Percentiles rank a stretch among this genome's conserved stretches.
Evolutionary conservation across 106 monocot genomes (phyloP).

Genomic region (Hemerocallis citrina): DNA sequence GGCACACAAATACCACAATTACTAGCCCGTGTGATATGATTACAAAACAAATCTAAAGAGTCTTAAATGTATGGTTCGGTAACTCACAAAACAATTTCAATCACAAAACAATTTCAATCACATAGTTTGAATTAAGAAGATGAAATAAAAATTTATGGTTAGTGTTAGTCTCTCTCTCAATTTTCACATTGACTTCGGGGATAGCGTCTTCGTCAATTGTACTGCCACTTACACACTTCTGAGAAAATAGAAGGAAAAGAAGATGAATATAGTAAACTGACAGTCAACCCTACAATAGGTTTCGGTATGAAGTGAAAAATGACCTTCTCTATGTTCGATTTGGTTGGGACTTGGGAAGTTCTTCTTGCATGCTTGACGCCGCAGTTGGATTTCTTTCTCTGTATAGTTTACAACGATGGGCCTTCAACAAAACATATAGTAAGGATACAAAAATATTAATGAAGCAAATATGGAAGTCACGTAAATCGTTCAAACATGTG

Average conservation of each 20-base stretch:
- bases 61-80: too few species aligned
- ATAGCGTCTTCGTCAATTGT: slow-evolving; percentile 9
- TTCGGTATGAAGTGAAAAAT: background rate
- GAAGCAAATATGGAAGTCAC: background rate
- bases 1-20: too few species aligned
- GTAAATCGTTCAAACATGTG: too few species aligned
- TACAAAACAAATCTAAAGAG: too few species aligned
- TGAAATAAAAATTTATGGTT: too few species aligned
- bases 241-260: slow-evolving; percentile 6
- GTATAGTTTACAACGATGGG: slow-evolving; percentile 26
- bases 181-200: too few species aligned
- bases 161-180: too few species aligned
- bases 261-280: background rate
- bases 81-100: too few species aligned
- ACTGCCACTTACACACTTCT: slow-evolving; percentile 28
- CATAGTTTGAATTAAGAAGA: too few species aligned
- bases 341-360: slow-evolving; percentile 83
- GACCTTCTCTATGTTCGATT: slow-evolving; percentile 47
- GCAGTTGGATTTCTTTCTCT: slow-evolving; percentile 55
- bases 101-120: too few species aligned
- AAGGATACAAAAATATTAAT: background rate
- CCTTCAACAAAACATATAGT: slow-evolving; percentile 25
- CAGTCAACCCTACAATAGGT: background rate
- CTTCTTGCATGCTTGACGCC: slow-evolving; percentile 81
- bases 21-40: too few species aligned